phyloP scores from a whole-genome alignment of 441 rosid species.

The Biscutella laevigata region DNA sequence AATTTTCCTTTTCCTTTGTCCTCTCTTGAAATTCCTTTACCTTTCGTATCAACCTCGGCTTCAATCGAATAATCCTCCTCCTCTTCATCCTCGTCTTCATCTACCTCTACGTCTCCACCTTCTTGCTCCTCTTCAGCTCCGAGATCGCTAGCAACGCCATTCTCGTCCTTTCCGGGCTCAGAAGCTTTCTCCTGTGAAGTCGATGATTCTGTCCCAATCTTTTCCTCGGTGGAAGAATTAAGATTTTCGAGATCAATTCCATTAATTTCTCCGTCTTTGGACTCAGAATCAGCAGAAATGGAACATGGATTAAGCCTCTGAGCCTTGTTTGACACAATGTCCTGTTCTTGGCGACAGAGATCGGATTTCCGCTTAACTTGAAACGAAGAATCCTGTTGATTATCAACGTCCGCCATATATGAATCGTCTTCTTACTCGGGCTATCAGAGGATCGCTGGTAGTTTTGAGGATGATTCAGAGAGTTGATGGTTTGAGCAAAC shows the following conservation, averaged over 20 bases:
- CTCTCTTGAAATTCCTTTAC: constrained; percentile 58
- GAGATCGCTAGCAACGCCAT: constrained; percentile 15
- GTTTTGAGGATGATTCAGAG: constrained; percentile 6
- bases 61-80: constrained; percentile 30
- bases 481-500: constrained; percentile 16
- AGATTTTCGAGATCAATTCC: not conserved
- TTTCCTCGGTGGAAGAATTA: constrained; percentile 12
- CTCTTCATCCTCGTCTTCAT: constrained; percentile 14
- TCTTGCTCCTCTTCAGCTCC: constrained; percentile 26
- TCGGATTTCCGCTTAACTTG: constrained; percentile 63
- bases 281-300: constrained; percentile 8
- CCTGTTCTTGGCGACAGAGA: constrained; percentile 29
- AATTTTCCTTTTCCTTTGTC: constrained; percentile 41
- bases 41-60: constrained; percentile 45
- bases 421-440: not conserved
- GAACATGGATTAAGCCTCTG: constrained; percentile 31
- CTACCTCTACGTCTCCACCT: constrained; percentile 23
- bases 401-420: constrained; percentile 48
- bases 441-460: not conserved
- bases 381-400: constrained; percentile 37
- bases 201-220: not conserved
- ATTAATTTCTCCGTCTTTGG: constrained; percentile 15
- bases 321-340: constrained; percentile 30
- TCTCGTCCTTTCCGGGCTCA: not conserved
- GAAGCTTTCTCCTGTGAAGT: constrained; percentile 7